Base-by-base conservation (phyloP, 1,139 yeast species). In the Saccharomyces hybrid region DNA sequence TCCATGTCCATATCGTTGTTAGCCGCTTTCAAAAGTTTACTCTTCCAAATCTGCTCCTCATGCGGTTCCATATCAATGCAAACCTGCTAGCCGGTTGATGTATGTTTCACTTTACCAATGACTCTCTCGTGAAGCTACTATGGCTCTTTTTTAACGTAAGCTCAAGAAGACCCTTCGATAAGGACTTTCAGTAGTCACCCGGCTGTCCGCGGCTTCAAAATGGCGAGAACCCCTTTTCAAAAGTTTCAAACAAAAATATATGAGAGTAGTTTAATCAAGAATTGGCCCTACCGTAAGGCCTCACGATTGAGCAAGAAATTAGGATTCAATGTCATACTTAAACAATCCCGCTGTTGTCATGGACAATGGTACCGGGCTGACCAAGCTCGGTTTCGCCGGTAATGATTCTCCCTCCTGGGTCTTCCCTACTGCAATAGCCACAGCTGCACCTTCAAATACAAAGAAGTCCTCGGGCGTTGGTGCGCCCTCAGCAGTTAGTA, bases 351-450 rank as follows among this genome's bases (percentile, higher is more conserved):
- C 97, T 58, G 93, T 90, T 76, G 96, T 90, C 73, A 90, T 90
- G 97, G 96, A 68, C 59, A 72, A 74, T 57, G 99, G 99, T 79
- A 93, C 99, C 62, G 99, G 99, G 60, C 79, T 91, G 66, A 93
- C 99, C 69, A 93, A 93, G 71, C 80, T 93, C 60, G 99, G 99
- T 28, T 93, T 91, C 75, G 99, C 99, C 63, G 99, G 99, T 54
- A 93, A 93, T 70, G 99, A 93, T 73, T 81, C 97, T 14, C 99
- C 99, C 38, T 90, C 97, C 7, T 95, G 88, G 79, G 89, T 93
- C 49, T 89, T 93, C 68, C 99, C 99, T 51, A 93, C 99, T 1
- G 98, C 97, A 11, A 95, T 93, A 72, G 93, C 99, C 46, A 91
- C 98, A 16, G 66, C 72, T 2, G 68, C 65, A 49, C 64, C 67